Percentiles rank a stretch among this genome's conserved stretches.
These are phyloP conservation scores for Diutina neorugosa DNA, from an alignment of 1,139 yeast genomes.

Conservation along the genomic window DNA sequence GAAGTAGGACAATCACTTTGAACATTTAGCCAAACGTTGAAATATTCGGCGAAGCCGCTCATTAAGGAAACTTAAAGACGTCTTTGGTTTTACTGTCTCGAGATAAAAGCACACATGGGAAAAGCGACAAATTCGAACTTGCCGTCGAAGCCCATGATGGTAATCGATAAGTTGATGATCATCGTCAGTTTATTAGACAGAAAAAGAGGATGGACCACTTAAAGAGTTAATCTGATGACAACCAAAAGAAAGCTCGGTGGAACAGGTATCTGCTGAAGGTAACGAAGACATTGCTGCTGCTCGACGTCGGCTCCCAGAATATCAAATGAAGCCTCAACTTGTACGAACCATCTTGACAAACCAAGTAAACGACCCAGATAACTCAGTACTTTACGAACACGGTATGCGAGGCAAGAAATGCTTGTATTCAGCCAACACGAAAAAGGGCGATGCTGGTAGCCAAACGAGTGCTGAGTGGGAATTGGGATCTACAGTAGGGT, in stretches of 20 bases:
- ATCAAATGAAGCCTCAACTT: slow-evolving; percentile 47
- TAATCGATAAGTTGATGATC: slow-evolving; percentile 52
- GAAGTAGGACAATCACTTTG: too few species aligned
- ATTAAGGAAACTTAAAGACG: too few species aligned
- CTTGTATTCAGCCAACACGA: slow-evolving; percentile 87
- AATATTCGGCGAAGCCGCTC: too few species aligned
- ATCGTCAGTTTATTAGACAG: slow-evolving; percentile 44
- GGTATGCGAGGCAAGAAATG: slow-evolving; percentile 35
- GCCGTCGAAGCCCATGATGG: slow-evolving; percentile 66
- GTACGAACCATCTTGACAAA: slow-evolving; percentile 61
- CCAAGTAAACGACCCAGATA: slow-evolving; percentile 85
- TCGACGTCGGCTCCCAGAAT: slow-evolving; percentile 63
- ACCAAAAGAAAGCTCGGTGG: too few species aligned
- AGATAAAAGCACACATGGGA: too few species aligned
- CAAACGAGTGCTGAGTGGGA: slow-evolving; percentile 67
- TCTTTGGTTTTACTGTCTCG: too few species aligned
- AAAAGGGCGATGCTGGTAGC: slow-evolving; percentile 97
- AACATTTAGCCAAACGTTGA: too few species aligned
- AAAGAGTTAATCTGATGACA: neutral
- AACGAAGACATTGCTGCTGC: slow-evolving; percentile 27
- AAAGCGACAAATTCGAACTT: slow-evolving; percentile 69
- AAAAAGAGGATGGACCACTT: neutral
- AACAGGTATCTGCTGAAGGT: too few species aligned
- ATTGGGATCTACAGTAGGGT: slow-evolving; percentile 78
- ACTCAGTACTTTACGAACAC: slow-evolving; percentile 77